These are phyloP conservation scores for Aaosphaeria pasadenensis DNA, from an alignment of 2,329 filamentous ascomycete species.

Conservation along the genomic window DNA sequence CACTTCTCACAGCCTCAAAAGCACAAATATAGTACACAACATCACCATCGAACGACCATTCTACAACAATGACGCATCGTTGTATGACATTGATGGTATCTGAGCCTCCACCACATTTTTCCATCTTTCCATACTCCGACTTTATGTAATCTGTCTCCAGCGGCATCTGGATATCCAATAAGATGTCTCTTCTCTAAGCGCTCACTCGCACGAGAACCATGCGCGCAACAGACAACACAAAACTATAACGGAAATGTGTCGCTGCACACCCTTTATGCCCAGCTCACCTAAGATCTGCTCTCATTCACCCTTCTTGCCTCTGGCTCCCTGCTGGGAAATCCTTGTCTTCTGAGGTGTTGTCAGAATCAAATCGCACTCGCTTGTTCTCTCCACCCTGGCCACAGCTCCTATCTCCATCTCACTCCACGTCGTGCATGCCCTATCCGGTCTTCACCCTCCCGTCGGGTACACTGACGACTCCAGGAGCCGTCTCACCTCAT, in stretches of 20 bases:
- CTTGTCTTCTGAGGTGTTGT: too few relatives aligned
- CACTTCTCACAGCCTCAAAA: too few relatives aligned
- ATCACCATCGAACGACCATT: neutral
- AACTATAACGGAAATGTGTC: neutral
- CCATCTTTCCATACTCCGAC: neutral
- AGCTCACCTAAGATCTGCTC: neutral
- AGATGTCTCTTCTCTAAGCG: neutral
- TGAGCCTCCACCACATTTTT: neutral
- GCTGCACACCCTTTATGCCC: neutral
- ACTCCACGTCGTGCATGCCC: too few relatives aligned
- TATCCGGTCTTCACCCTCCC: too few relatives aligned
- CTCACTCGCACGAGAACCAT: neutral
- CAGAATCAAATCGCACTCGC: too few relatives aligned
- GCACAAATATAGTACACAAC: neutral
- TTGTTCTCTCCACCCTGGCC: too few relatives aligned
- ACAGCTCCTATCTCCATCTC: too few relatives aligned
- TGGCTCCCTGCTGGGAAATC: too few relatives aligned
- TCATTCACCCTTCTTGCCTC: too few relatives aligned
- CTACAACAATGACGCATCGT: neutral
- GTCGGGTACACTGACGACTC: too few relatives aligned
- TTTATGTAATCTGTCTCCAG: slow-evolving; percentile 1
- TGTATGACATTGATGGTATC: neutral
- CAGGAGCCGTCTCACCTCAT: too few relatives aligned
- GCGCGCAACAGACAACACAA: neutral
- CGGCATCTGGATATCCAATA: neutral